Conservation (phyloP, 225 moss, liverwort and hornwort genomes). For the Neckera pumila region DNA sequence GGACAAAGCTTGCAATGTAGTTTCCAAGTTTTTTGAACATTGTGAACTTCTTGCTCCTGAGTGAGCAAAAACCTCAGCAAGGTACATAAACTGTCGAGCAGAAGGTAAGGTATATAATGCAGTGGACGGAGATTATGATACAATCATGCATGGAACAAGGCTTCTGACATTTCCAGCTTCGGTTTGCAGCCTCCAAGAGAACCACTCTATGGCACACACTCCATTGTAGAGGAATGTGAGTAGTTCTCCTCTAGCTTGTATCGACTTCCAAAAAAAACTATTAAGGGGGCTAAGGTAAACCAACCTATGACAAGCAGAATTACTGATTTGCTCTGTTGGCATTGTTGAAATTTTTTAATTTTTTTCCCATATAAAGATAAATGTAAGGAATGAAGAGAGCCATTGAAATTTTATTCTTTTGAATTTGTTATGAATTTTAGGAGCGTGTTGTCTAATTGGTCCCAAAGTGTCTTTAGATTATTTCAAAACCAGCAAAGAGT, state of each 20-base stretch:
- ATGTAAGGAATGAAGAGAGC: rapidly evolving
- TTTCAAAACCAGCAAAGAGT: not conserved
- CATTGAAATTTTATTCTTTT: not conserved
- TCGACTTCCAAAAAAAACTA: not conserved
- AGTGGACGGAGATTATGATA: no score
- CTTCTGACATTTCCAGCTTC: not conserved
- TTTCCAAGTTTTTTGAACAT: not conserved
- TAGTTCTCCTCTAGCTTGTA: not conserved
- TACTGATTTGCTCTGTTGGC: rapidly evolving
- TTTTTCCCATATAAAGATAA: rapidly evolving
- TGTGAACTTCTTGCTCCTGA: not conserved
- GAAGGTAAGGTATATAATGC: no score
- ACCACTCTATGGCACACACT: not conserved
- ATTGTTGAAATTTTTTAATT: not conserved
- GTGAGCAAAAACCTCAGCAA: no score
- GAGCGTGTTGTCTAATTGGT: not conserved
- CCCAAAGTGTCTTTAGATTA: not conserved
- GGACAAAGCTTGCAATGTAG: not conserved
- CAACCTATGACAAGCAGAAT: rapidly evolving
- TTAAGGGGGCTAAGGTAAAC: not conserved
- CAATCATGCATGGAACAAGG: not conserved
- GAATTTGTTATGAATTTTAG: not conserved
- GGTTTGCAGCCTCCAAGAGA: not conserved
- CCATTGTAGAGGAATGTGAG: not conserved
- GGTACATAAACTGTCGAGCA: not conserved